Conservation (phyloP, 176 grass and related monocot genomes). For the Zoysia japonica region DNA sequence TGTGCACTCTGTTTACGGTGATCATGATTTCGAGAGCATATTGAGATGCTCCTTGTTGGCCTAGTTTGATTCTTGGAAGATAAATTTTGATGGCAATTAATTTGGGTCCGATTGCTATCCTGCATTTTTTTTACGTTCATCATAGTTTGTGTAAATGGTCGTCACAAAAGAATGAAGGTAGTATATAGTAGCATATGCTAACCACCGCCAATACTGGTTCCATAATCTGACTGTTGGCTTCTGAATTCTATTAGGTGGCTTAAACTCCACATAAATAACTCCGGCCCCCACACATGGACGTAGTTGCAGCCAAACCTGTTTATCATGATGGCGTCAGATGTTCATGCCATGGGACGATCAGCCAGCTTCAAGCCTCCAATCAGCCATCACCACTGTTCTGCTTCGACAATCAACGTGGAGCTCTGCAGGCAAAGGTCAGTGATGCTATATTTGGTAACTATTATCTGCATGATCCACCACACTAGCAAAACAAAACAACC, state of each 20-base stretch:
- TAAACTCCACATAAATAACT: slow-evolving; percentile 17
- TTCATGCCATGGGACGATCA: slow-evolving; percentile 48
- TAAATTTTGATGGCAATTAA: not conserved
- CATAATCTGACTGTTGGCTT: slow-evolving; percentile 22
- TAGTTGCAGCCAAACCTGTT: slow-evolving; percentile 27
- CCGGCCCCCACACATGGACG: slow-evolving; percentile 30
- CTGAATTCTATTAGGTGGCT: slow-evolving; percentile 19
- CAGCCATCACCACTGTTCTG: slow-evolving; percentile 18
- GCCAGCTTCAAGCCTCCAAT: slow-evolving; percentile 40
- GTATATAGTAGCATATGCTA: too few species aligned
- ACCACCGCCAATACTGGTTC: not conserved
- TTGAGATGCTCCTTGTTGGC: not conserved
- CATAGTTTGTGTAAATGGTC: too few species aligned
- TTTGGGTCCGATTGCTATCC: not conserved
- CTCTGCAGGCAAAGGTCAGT: slow-evolving; percentile 42
- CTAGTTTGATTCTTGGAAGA: not conserved
- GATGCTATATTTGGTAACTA: slow-evolving; percentile 67
- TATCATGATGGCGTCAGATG: slow-evolving; percentile 43
- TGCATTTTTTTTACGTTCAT: too few species aligned
- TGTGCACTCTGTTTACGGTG: slow-evolving; percentile 17
- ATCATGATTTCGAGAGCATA: slow-evolving; percentile 26
- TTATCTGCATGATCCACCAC: slow-evolving; percentile 54
- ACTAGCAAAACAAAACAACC: slow-evolving; percentile 42
- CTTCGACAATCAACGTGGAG: slow-evolving; percentile 52
- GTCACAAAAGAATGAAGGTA: too few species aligned